Conservation (phyloP, 2,329 filamentous ascomycete genomes). For the Coniochaeta hoffmannii region DNA sequence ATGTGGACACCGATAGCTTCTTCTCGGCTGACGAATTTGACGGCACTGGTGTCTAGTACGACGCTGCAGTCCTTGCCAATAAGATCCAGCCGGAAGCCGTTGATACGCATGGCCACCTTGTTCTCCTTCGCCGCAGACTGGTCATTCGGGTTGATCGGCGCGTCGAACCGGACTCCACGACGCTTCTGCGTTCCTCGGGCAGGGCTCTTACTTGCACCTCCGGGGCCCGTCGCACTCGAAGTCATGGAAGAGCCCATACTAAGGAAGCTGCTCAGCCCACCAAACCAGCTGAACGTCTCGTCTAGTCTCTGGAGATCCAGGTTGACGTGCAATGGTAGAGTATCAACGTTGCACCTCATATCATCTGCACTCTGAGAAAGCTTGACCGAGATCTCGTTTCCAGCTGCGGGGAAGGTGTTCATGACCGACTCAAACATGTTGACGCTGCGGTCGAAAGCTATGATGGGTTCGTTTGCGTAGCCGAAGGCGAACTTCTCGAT, state of each 20-base stretch:
- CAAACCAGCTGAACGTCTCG: constrained; percentile 81
- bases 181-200: constrained; percentile 32
- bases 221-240: constrained; percentile 53
- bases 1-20: constrained; percentile 67
- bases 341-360: constrained; percentile 58
- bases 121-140: constrained; percentile 38
- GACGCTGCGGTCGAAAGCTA: constrained; percentile 52
- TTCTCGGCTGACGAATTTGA: constrained; percentile 72
- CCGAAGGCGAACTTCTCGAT: constrained; percentile 55
- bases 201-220: constrained; percentile 18
- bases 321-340: constrained; percentile 67
- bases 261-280: constrained; percentile 83
- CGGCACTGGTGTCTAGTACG: constrained; percentile 66
- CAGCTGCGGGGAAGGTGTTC: constrained; percentile 49
- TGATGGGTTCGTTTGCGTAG: constrained; percentile 53
- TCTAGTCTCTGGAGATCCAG: constrained; percentile 77
- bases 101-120: constrained; percentile 72
- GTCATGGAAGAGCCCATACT: constrained; percentile 81
- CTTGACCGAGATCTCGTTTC: constrained; percentile 50
- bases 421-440: constrained; percentile 53
- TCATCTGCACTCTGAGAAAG: constrained; percentile 35
- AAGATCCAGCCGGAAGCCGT: constrained; percentile 69
- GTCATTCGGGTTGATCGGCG: constrained; percentile 42
- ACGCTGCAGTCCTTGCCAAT: constrained; percentile 71
- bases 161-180: constrained; percentile 51